These are phyloP conservation scores for Fusarium albidum DNA, from an alignment of 2,329 filamentous ascomycete genomes.

Conservation along the genomic window DNA sequence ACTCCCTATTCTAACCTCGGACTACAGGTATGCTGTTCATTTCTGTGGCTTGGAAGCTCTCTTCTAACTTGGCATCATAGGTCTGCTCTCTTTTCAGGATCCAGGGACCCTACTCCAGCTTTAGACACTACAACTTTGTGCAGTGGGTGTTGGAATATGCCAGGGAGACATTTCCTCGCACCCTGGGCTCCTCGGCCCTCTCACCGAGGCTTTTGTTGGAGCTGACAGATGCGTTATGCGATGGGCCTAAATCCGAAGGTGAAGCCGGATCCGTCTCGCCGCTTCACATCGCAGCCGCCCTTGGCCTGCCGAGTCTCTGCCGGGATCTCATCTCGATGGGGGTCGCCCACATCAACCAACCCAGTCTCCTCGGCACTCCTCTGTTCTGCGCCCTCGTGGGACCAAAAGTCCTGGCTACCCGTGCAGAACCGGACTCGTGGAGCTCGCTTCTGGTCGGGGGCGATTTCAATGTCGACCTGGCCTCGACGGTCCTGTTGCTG, in stretches of 20 bases:
- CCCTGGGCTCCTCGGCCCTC: slow-evolving; percentile 31
- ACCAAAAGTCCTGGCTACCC: slow-evolving; percentile 34
- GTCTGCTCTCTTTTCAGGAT: slow-evolving; percentile 42
- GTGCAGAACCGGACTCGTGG: slow-evolving; percentile 35
- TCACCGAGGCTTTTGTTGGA: slow-evolving; percentile 36
- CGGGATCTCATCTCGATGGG: slow-evolving; percentile 35
- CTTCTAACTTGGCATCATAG: not conserved
- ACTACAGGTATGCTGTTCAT: no score
- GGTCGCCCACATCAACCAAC: slow-evolving; percentile 27
- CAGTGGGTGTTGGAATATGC: slow-evolving; percentile 49
- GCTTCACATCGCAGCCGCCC: slow-evolving; percentile 46
- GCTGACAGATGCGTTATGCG: slow-evolving; percentile 43
- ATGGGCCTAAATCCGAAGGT: slow-evolving; percentile 4
- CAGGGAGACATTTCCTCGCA: slow-evolving; percentile 40
- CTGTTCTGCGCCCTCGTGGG: slow-evolving; percentile 48
- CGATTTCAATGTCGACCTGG: slow-evolving; percentile 20
- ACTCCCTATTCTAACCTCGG: slow-evolving; percentile 21
- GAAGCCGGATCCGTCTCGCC: slow-evolving; percentile 34
- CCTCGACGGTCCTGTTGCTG: slow-evolving; percentile 34
- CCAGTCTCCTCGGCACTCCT: slow-evolving; percentile 41
- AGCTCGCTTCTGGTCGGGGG: slow-evolving; percentile 20
- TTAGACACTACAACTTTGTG: slow-evolving; percentile 38
- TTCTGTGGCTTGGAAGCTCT: no score
- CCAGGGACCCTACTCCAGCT: slow-evolving; percentile 23
- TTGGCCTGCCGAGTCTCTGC: slow-evolving; percentile 44